A percentile compares a stretch with the other conserved stretches of the same genome.
Evolutionary conservation across 2,329 filamentous ascomycete genomes (phyloP).

Genomic region (Sporothrix variecibatus): DNA sequence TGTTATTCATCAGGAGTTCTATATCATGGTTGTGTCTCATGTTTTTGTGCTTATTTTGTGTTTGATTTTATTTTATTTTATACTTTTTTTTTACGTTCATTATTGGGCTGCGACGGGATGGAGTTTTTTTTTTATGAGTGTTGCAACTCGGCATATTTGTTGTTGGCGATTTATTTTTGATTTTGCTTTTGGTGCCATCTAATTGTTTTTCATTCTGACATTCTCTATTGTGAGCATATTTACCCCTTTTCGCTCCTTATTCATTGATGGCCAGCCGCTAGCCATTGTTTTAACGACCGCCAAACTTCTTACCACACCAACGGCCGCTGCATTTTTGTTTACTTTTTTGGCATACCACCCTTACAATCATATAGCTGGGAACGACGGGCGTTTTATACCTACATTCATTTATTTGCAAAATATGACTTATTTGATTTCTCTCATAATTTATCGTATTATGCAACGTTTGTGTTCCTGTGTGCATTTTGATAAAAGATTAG

Average conservation of each 20-base stretch:
- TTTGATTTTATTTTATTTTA: background rate
- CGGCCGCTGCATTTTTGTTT: background rate
- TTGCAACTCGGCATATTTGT: background rate
- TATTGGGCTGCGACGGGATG: background rate
- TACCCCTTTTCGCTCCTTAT: background rate
- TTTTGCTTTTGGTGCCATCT: background rate
- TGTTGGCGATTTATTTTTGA: background rate
- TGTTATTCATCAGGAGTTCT: background rate
- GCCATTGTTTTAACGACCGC: background rate
- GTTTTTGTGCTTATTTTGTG: background rate
- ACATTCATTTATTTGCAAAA: background rate
- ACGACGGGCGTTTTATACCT: constrained; percentile 6
- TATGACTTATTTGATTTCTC: background rate
- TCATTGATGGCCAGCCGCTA: background rate
- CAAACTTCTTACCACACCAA: background rate
- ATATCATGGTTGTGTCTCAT: background rate
- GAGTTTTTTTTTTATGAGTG: background rate
- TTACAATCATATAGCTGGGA: background rate
- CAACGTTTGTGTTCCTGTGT: background rate
- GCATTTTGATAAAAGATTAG: background rate
- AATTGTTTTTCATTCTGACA: constrained; percentile 4
- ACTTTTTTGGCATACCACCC: background rate
- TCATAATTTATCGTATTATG: background rate
- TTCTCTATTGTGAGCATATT: background rate
- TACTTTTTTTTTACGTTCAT: background rate